These are phyloP conservation scores for Arxiozyma bovina DNA, from an alignment of 1,139 yeast genomes.

Conservation along the genomic window DNA sequence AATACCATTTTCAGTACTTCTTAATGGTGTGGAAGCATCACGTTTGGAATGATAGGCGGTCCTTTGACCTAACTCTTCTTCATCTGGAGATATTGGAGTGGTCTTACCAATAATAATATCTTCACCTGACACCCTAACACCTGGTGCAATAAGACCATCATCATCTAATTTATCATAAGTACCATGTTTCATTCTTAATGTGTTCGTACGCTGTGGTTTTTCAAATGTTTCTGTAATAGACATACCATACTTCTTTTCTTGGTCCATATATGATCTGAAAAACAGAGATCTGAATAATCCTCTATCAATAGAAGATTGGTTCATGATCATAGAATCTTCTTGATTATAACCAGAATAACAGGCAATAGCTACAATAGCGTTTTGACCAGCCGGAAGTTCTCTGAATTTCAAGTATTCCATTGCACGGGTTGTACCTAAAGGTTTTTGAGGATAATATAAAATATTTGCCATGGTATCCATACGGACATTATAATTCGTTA, in stretches of 20 bases:
- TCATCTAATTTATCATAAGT: conserved; percentile 96
- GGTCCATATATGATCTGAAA: conserved; percentile 96
- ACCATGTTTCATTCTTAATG: conserved; percentile 92
- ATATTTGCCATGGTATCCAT: conserved; percentile 99
- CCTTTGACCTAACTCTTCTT: conserved; percentile 96
- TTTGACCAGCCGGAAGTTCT: conserved; percentile 98
- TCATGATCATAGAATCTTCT: conserved; percentile 99
- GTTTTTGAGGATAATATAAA: conserved; percentile 94
- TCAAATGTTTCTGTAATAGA: conserved; percentile 93
- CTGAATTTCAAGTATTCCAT: conserved; percentile 97
- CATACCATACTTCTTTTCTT: conserved; percentile 98
- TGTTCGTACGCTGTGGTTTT: conserved; percentile 89
- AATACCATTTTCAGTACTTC: conserved; percentile 96
- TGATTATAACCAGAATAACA: conserved; percentile 98
- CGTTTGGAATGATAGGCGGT: conserved; percentile 96
- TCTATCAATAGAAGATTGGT: conserved; percentile 93
- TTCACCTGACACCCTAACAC: conserved; percentile 97
- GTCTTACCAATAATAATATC: conserved; percentile 98
- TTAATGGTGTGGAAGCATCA: conserved; percentile 94
- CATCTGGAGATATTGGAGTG: conserved; percentile 96
- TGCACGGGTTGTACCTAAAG: conserved; percentile 97
- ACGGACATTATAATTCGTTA: conserved; percentile 90
- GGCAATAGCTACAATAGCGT: conserved; percentile 94
- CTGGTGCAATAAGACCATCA: conserved; percentile 96
- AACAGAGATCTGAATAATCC: conserved; percentile 92